These are phyloP conservation scores for Henckelia pumila DNA, from an alignment of 257 asterid species.

Conservation along the genomic window DNA sequence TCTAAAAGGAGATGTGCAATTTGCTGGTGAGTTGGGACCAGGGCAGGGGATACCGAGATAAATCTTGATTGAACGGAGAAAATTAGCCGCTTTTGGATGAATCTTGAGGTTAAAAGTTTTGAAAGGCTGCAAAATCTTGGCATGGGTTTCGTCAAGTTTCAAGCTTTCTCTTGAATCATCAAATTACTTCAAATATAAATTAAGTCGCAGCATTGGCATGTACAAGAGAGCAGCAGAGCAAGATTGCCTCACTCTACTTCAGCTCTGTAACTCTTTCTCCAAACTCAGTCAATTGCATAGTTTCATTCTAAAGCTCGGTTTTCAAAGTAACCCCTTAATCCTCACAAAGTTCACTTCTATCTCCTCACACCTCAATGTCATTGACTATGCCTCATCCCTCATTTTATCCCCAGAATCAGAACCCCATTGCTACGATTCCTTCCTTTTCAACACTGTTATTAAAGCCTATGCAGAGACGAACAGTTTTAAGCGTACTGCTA, in stretches of 20 bases:
- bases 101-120: slow-evolving; percentile 2
- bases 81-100: slow-evolving; percentile 15
- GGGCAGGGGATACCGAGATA: slow-evolving; percentile 39
- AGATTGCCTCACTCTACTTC: slow-evolving; percentile 59
- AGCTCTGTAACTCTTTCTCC: slow-evolving; percentile 50
- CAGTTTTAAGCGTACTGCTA: slow-evolving; percentile 37
- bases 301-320: slow-evolving; percentile 55
- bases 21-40: slow-evolving; percentile 61
- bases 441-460: slow-evolving; percentile 72
- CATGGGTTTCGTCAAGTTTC: slow-evolving; percentile 29
- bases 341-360: slow-evolving; percentile 67
- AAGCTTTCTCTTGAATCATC: background rate
- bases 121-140: slow-evolving; percentile 24
- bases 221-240: slow-evolving; percentile 61
- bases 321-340: slow-evolving; percentile 53
- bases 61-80: slow-evolving; percentile 36
- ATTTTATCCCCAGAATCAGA: slow-evolving; percentile 46
- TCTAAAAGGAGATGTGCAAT: slow-evolving; percentile 65
- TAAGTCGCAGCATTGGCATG: slow-evolving; percentile 18
- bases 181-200: too few relatives aligned
- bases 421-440: slow-evolving; percentile 31
- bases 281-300: slow-evolving; percentile 66
- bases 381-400: slow-evolving; percentile 57
- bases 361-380: slow-evolving; percentile 50
- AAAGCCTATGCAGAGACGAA: slow-evolving; percentile 56